Base-by-base conservation (phyloP, 1,284 basidiomycete species). In the Ganoderma meredithae region DNA sequence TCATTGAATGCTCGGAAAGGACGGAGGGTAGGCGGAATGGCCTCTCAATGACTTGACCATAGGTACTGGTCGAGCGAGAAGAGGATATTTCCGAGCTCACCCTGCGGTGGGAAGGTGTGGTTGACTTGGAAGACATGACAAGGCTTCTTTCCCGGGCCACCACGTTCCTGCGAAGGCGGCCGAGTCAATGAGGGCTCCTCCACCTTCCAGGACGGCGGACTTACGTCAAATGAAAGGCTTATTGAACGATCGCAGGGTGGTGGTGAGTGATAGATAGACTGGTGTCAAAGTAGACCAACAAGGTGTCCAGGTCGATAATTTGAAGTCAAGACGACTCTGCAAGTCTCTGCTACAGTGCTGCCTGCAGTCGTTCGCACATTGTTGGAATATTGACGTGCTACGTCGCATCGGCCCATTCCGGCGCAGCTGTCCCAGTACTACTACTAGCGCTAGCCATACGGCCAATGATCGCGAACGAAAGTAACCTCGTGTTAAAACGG, bases 11-110 rank as follows among this genome's bases (percentile, higher is more conserved):
- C 0, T 47, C 61, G 36, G 59, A 49, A 40, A 71, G 25, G 12
- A 19, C 56, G 6, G 68, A 63, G 39, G 67, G 58, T 3, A 56
- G 39, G 31, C 59, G 56, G 43, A 41, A 25, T 55, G 58, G 58
- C 40, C 60, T 52, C 27, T 62, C 63, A n/a, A 72, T 63, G 4
- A 72, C 43, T 33, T 73, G 63, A 9, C 73, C 73, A 36, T 73
- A 74, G 63, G 68, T 71, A 15, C 53, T 69, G 6, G 66, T 66
- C 4, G 70, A 61, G 12, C 64, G 66, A 22, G 70, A 69, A 22
- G 60, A 67, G 19, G 67, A 65, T n/a, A 55, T 49, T 12, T 59
- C 43, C 47, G 65, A 66, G 33, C 41, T 56, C 31, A 61, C 49
- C 22, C 22, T 52, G 17, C 43, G 53, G 41, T 58, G 65, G 17